Evolutionary conservation across 495 filamentous ascomycete genomes (phyloP).

Genomic region (Aspergillus campestris): DNA sequence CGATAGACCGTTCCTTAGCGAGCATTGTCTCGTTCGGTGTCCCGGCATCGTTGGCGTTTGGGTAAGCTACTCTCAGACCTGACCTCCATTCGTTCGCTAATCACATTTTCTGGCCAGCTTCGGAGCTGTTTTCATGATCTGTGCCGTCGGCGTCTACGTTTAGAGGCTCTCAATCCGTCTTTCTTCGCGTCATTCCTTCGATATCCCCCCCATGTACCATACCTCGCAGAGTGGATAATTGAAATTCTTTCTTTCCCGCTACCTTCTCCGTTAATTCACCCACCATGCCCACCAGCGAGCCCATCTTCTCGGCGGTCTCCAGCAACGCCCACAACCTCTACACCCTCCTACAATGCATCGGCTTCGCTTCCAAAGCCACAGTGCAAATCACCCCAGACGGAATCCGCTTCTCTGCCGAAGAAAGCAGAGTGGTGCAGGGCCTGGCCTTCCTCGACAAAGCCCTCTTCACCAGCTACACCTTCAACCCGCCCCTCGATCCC

Average conservation of each 20-base stretch:
- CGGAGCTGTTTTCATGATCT: slow-evolving; percentile 96
- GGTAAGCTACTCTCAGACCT: slow-evolving; percentile 48
- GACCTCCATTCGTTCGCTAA: slow-evolving; percentile 2
- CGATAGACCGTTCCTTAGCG: slow-evolving; percentile 72
- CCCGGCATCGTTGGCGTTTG: slow-evolving; percentile 81
- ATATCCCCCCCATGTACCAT: slow-evolving; percentile 31
- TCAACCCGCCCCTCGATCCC: slow-evolving; percentile 35
- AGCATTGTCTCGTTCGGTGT: slow-evolving; percentile 72
- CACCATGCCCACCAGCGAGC: slow-evolving; percentile 24
- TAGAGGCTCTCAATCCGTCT: slow-evolving; percentile 42
- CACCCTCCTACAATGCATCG: slow-evolving; percentile 81
- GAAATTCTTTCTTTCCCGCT: neutral
- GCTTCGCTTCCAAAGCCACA: slow-evolving; percentile 70
- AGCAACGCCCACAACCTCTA: slow-evolving; percentile 81
- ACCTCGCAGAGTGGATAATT: slow-evolving; percentile 19
- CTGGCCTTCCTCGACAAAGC: slow-evolving; percentile 75
- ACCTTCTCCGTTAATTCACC: slow-evolving; percentile 6
- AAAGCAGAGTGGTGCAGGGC: slow-evolving; percentile 78
- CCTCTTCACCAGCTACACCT: slow-evolving; percentile 79
- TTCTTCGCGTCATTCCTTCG: neutral
- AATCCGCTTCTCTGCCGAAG: slow-evolving; percentile 77
- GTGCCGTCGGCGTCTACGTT: slow-evolving; percentile 97
- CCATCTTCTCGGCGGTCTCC: slow-evolving; percentile 75
- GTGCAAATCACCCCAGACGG: slow-evolving; percentile 78
- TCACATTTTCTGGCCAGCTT: slow-evolving; percentile 48